Evolutionary conservation across 352 stramenopile genomes (phyloP), one percentile per base, ranked within the genome.

Genomic region (Phytophthora palmivora): DNA sequence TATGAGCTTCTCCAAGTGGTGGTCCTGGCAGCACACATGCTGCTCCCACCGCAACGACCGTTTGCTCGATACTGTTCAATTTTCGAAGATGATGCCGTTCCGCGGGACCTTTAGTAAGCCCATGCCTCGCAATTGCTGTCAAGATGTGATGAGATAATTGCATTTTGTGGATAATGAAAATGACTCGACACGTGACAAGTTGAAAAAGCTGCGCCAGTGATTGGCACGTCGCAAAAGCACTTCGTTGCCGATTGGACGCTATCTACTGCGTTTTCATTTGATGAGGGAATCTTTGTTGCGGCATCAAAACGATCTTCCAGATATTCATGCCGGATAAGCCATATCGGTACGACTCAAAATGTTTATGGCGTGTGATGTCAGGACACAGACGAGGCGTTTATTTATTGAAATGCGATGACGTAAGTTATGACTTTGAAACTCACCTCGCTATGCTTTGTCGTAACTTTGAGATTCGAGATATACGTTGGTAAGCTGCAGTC

Each of bases 291-390:
- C 2, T 11, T 78, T 76, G 58, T 0, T 19, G 33, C 7, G 37
- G 58, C 1, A 72, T 77, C 49, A 75, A 55, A 0, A 76, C 66
- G 0, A n/a, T n/a, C n/a, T n/a, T n/a, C n/a, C 46, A 54, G 1
- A 74, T 77, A 53, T 79, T 74, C 28, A 76, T 71, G 49, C 64
- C 47, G 2, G 47, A 65, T 22, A 65, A 65, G 5, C 57, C 57
- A 2, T 47, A 65, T n/a, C 41, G 47, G 3, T 69, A 69, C 51
- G 60, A 45, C 12, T 48, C 42, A 67, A 67, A 11, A 33, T 67
- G 26, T 54, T 68, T 34, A 68, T 68, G 60, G 12, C 15, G 6
- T 58, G 52, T 11, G 60, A 68, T 15, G n/a, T n/a, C n/a, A n/a
- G n/a, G n/a, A n/a, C n/a, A n/a, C n/a, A n/a, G n/a, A n/a, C n/a